Conservation (phyloP, 2,329 filamentous ascomycete genomes). For the Colletotrichum tropicicola region DNA sequence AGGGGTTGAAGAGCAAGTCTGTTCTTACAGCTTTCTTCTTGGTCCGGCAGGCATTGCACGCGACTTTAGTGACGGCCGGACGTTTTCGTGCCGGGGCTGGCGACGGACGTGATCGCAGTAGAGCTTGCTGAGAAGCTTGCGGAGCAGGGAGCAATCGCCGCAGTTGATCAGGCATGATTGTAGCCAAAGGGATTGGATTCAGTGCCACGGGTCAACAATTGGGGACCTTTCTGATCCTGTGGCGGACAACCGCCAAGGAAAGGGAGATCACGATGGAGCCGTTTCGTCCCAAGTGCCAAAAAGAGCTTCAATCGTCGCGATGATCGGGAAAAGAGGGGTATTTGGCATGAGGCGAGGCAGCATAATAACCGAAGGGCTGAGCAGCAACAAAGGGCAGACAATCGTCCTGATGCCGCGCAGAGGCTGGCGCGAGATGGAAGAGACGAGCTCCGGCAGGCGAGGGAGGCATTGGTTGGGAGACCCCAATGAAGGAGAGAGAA, state of each 20-base stretch:
- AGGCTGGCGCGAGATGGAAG: background rate
- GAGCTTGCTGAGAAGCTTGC: background rate
- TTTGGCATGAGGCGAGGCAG: background rate
- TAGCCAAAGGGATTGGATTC: background rate
- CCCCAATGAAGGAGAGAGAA: background rate
- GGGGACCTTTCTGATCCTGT: background rate
- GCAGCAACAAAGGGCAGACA: background rate
- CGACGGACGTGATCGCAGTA: background rate
- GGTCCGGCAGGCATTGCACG: conserved; percentile 35
- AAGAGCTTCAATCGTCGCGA: background rate
- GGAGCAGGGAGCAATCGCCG: conserved; percentile 23
- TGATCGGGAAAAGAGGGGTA: conserved; percentile 18
- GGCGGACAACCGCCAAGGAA: background rate
- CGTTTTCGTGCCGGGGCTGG: conserved; percentile 6
- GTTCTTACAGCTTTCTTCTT: conserved; percentile 34
- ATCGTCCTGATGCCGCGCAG: background rate
- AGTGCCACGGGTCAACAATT: background rate
- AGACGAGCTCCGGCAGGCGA: background rate
- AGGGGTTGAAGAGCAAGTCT: background rate
- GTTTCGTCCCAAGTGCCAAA: background rate
- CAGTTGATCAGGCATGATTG: conserved; percentile 13
- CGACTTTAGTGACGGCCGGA: conserved; percentile 23
- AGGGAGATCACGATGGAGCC: background rate
- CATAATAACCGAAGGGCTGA: conserved; percentile 22
- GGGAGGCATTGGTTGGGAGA: conserved; percentile 4